phyloP scores from a whole-genome alignment of 2,329 filamentous ascomycete species.

The Diplocarpon rosae region DNA sequence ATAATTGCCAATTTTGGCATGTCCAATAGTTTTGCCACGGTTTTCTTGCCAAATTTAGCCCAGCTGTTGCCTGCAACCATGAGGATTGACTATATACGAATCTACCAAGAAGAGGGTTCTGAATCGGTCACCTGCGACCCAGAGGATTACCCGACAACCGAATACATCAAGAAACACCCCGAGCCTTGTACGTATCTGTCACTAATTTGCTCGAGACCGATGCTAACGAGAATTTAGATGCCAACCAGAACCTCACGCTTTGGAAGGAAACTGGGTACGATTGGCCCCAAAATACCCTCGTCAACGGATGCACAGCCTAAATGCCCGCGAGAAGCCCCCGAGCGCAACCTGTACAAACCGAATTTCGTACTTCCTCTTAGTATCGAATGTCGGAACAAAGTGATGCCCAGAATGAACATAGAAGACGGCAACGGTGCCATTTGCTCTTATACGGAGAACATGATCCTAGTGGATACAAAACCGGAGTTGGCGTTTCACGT shows the following conservation, averaged over 20 bases:
- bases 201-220: neutral
- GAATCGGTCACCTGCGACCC: slow-evolving; percentile 57
- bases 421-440: slow-evolving; percentile 8
- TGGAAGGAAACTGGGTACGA: slow-evolving; percentile 43
- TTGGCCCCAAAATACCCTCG: slow-evolving; percentile 51
- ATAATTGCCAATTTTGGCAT: slow-evolving; percentile 62
- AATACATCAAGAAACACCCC: slow-evolving; percentile 52
- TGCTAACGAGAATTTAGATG: slow-evolving; percentile 19
- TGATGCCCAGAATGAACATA: slow-evolving; percentile 19
- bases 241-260: slow-evolving; percentile 52
- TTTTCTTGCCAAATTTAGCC: slow-evolving; percentile 46
- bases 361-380: slow-evolving; percentile 7
- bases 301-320: slow-evolving; percentile 39
- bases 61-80: slow-evolving; percentile 51
- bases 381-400: slow-evolving; percentile 14
- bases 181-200: slow-evolving; percentile 37
- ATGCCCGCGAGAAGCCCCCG: slow-evolving; percentile 1
- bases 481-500: slow-evolving; percentile 15
- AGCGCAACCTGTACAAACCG: slow-evolving; percentile 15
- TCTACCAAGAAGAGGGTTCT: slow-evolving; percentile 53
- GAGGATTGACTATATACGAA: slow-evolving; percentile 58
- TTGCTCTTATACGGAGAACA: slow-evolving; percentile 1
- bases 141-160: slow-evolving; percentile 52
- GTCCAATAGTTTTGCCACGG: slow-evolving; percentile 51
- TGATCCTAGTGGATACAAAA: slow-evolving; percentile 17